Conservation (phyloP, 2,329 filamentous ascomycete genomes). For the Phaeosphaeria sp. region DNA sequence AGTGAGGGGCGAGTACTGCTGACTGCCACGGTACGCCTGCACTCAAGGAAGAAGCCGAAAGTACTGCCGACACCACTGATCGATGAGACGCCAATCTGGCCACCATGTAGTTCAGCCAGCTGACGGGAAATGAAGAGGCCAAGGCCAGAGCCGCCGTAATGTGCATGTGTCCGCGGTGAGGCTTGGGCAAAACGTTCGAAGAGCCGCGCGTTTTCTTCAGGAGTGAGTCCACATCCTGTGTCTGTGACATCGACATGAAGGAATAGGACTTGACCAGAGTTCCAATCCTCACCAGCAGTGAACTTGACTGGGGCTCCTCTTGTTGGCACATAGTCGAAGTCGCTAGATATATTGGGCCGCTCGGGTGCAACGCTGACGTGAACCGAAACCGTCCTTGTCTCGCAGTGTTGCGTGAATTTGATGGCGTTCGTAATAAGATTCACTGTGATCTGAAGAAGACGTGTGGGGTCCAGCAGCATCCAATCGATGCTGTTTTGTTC, state of each 20-base stretch:
- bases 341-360: slow-evolving; percentile 21
- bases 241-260: slow-evolving; percentile 40
- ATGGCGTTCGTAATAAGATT: slow-evolving; percentile 56
- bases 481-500: slow-evolving; percentile 44
- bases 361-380: slow-evolving; percentile 48
- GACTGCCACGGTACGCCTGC: slow-evolving; percentile 19
- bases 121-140: slow-evolving; percentile 46
- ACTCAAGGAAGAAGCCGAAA: slow-evolving; percentile 44
- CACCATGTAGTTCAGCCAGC: slow-evolving; percentile 45
- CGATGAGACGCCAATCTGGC: slow-evolving; percentile 43
- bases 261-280: slow-evolving; percentile 32
- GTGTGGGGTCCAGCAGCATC: slow-evolving; percentile 51
- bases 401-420: slow-evolving; percentile 52
- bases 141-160: slow-evolving; percentile 45
- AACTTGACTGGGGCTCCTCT: slow-evolving; percentile 20
- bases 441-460: slow-evolving; percentile 52
- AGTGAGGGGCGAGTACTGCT: slow-evolving; percentile 6
- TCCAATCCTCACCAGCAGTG: slow-evolving; percentile 35
- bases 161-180: slow-evolving; percentile 42
- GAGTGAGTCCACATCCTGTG: slow-evolving; percentile 40
- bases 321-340: slow-evolving; percentile 37
- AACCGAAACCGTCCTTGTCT: slow-evolving; percentile 46
- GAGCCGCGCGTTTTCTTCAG: slow-evolving; percentile 37
- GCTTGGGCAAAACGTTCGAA: slow-evolving; percentile 44
- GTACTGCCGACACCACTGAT: slow-evolving; percentile 38